Conservation (phyloP, 345 rosid genomes). For the Arabis hirsuta region DNA sequence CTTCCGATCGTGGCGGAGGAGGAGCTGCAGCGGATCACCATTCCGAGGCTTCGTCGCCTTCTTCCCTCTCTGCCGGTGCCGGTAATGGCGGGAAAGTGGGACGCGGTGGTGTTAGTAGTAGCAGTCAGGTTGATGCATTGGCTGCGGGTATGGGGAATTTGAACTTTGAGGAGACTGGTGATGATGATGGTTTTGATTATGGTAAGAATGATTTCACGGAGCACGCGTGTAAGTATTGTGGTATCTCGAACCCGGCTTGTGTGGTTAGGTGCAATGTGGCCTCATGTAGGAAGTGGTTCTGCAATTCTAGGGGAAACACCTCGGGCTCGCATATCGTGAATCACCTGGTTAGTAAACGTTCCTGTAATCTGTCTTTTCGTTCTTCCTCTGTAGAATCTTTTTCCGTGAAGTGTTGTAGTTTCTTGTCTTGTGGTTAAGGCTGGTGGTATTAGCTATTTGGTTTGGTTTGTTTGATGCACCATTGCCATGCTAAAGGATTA, state of each 20-base stretch:
- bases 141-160: slow-evolving; percentile 78
- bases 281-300: slow-evolving; percentile 98
- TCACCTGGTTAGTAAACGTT: slow-evolving; percentile 75
- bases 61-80: slow-evolving; percentile 58
- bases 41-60: slow-evolving; percentile 56
- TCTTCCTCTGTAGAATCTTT: not conserved
- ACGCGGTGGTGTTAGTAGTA: slow-evolving; percentile 49
- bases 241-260: slow-evolving; percentile 96
- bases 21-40: slow-evolving; percentile 52
- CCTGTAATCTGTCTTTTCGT: not conserved
- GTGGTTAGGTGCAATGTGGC: slow-evolving; percentile 98
- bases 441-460: not conserved
- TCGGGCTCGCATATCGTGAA: slow-evolving; percentile 99
- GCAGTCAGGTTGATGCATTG: slow-evolving; percentile 68
- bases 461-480: slow-evolving; percentile 21
- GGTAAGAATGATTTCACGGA: slow-evolving; percentile 86
- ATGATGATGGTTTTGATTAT: slow-evolving; percentile 74
- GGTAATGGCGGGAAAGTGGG: slow-evolving; percentile 49
- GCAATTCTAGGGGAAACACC: slow-evolving; percentile 98
- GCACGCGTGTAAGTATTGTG: slow-evolving; percentile 96
- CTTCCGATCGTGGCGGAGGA: slow-evolving; percentile 47
- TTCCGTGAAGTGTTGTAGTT: slow-evolving; percentile 2
- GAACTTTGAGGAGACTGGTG: slow-evolving; percentile 95
- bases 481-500: not conserved
- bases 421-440: slow-evolving; percentile 16